Evolutionary conservation across 148 eudicot genomes (phyloP), one percentile per base, ranked within the genome.

Genomic region (Nyssa sinensis): DNA sequence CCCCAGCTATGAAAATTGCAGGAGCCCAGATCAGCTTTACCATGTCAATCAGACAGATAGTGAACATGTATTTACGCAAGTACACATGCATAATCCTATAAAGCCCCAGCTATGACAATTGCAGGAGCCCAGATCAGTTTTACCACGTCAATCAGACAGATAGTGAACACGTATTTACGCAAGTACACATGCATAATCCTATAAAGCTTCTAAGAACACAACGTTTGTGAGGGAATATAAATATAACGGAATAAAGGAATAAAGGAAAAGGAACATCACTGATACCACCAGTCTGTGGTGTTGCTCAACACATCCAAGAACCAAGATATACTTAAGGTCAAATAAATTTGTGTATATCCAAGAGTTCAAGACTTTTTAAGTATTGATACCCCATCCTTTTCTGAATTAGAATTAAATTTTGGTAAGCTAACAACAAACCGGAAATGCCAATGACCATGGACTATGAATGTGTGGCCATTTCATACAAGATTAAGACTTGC

Each of bases 271-370:
- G 28, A 19, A 30, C 39, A 51, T 8, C 8, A 1, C 28, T 21
- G 2, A n/a, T 7, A 35, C n/a, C 19, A 68, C 21, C 4, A 27
- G 19, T 13, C 10, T 33, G 44, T 32, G 39, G 8, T 25, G 32
- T 3, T 34, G 47, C 47, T 70, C 69, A 58, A 34, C 37, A 58
- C 64, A 57, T 58, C 51, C 49, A 58, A 3, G 17, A 9, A 58
- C 30, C 44, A 41, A 41, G 12, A 41, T 31, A n/a, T n/a, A n/a
- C n/a, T n/a, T n/a, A n/a, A n/a, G n/a, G n/a, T n/a, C n/a, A n/a
- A n/a, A n/a, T n/a, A n/a, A 11, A 31, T 24, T 53, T n/a, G 39
- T 60, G 34, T 57, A 69, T 16, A 68, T 68, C 49, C 24, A 69
- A 69, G 51, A 44, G 17, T 44, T 44, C 16, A 30, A 69, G 62